Evolutionary conservation across 176 grass and related monocot genomes (phyloP).

Genomic region (Aechmea fasciata): DNA sequence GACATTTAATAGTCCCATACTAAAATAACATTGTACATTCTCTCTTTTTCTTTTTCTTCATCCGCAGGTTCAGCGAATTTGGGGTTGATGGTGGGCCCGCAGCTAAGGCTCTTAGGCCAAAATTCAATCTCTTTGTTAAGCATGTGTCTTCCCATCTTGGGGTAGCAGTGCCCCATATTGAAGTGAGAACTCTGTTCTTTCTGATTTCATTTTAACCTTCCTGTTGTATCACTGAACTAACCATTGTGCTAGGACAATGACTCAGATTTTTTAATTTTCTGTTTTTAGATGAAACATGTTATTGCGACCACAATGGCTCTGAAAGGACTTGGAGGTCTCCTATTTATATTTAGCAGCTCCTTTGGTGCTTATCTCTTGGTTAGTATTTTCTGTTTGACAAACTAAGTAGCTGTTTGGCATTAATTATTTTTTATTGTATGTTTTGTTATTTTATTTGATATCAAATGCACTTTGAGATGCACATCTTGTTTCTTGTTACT

Average conservation of each 20-base stretch:
- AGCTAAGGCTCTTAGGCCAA: constrained; percentile 63
- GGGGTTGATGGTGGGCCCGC: constrained; percentile 76
- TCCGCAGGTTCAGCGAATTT: constrained; percentile 70
- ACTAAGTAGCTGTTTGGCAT: background rate
- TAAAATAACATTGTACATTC: too few relatives aligned
- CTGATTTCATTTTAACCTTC: background rate
- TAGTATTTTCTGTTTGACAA: constrained; percentile 3
- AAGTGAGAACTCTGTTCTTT: constrained; percentile 30
- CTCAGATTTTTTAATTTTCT: constrained; percentile 4
- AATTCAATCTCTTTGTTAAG: constrained; percentile 52
- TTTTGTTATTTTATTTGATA: background rate
- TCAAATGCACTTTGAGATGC: too few relatives aligned
- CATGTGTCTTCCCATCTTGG: constrained; percentile 49
- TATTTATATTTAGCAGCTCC: constrained; percentile 85
- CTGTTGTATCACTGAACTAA: background rate
- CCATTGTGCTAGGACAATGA: background rate
- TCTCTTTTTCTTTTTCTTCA: background rate
- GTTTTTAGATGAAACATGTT: constrained; percentile 68
- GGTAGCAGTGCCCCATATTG: constrained; percentile 53
- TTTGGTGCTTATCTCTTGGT: constrained; percentile 87
- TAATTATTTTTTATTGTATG: background rate
- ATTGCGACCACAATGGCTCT: constrained; percentile 56
- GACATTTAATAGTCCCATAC: too few relatives aligned
- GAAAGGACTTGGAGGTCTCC: constrained; percentile 79
- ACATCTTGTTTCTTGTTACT: too few relatives aligned